These are phyloP conservation scores for Metahyphopichia silvanorum DNA, from an alignment of 805 yeast genomes.

Conservation along the genomic window DNA sequence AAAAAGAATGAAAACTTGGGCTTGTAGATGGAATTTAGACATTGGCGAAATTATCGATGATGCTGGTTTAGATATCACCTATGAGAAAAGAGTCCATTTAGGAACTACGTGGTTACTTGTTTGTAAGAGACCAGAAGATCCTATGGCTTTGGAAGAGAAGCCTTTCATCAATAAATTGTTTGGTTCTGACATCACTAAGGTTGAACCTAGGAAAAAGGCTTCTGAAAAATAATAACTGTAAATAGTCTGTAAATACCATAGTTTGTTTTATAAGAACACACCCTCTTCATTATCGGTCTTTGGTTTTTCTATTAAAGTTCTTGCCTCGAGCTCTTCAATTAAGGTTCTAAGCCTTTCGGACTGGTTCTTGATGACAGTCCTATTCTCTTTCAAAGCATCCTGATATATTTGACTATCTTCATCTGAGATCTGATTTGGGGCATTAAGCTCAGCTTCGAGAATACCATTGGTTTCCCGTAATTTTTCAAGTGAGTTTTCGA, in stretches of 20 bases:
- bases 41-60: constrained; percentile 82
- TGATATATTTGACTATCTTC: constrained; percentile 49
- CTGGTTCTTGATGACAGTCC: constrained; percentile 51
- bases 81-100: constrained; percentile 76
- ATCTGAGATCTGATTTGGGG: constrained; percentile 20
- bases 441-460: constrained; percentile 38
- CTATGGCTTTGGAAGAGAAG: constrained; percentile 41
- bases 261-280: constrained; percentile 13
- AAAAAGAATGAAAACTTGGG: constrained; percentile 86
- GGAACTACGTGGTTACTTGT: constrained; percentile 91
- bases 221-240: constrained; percentile 5
- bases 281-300: constrained; percentile 9
- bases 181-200: constrained; percentile 30
- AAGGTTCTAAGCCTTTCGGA: constrained; percentile 42
- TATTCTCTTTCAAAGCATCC: constrained; percentile 58
- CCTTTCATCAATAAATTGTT: constrained; percentile 40
- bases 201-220: constrained; percentile 15
- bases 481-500: constrained; percentile 41
- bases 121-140: constrained; percentile 72
- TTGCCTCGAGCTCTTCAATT: constrained; percentile 43
- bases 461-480: constrained; percentile 50
- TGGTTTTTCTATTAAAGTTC: constrained; percentile 25
- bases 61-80: constrained; percentile 79
- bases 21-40: constrained; percentile 96
- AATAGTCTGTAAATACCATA: constrained; percentile 4